Conservation (phyloP, 192 early-diverging fungal species). For the Ambispora gerdemannii region DNA sequence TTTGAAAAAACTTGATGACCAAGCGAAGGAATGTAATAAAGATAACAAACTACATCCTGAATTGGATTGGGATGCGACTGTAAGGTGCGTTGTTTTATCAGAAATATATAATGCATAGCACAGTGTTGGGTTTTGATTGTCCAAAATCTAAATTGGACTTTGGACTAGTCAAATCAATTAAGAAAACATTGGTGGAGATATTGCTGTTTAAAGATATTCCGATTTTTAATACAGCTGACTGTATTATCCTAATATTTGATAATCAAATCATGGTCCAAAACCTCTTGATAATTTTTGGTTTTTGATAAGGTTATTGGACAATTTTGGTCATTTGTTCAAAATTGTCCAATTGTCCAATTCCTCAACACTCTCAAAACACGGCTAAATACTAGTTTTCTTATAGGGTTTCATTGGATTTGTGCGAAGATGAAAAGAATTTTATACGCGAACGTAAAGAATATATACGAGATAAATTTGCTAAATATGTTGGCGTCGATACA, state of each 20-base stretch:
- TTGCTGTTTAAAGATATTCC: too few relatives aligned
- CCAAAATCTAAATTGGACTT: too few relatives aligned
- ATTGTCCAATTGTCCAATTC: not conserved
- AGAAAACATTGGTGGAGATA: too few relatives aligned
- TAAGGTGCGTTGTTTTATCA: constrained; percentile 30
- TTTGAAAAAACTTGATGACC: not conserved
- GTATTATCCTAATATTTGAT: too few relatives aligned
- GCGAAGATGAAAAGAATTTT: constrained; percentile 48
- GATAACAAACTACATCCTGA: constrained; percentile 43
- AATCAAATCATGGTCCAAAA: too few relatives aligned
- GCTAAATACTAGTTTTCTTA: not conserved
- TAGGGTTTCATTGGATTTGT: constrained; percentile 41
- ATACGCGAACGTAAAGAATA: constrained; percentile 44
- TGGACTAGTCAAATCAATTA: too few relatives aligned
- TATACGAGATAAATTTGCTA: constrained; percentile 65
- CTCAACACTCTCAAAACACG: not conserved
- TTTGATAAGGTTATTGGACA: too few relatives aligned
- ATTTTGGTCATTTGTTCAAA: not conserved
- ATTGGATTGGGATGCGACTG: constrained; percentile 41
- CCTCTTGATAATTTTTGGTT: too few relatives aligned
- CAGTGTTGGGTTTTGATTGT: too few relatives aligned
- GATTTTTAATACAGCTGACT: too few relatives aligned
- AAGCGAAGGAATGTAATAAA: not conserved
- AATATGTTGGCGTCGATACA: constrained; percentile 68
- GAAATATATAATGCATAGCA: not conserved